Evolutionary conservation across 176 grass and related monocot species (phyloP).

Genomic region (Oryza glumipatula): DNA sequence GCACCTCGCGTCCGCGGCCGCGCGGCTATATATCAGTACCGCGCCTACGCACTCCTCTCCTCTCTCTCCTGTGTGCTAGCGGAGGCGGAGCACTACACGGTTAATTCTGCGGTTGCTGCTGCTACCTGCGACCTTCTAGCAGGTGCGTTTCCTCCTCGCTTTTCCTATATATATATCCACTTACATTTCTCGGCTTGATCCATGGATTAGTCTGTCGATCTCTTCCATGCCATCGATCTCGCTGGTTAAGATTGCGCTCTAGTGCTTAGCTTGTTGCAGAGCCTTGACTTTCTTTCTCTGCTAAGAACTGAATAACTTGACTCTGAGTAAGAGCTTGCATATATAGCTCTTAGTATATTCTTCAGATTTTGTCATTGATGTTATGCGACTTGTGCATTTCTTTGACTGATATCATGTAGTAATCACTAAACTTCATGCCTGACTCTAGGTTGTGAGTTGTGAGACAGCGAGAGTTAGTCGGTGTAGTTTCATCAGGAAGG

Average conservation of each 20-base stretch:
- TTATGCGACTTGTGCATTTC: not conserved
- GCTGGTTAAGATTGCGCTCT: not conserved
- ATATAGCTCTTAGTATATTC: too few species aligned
- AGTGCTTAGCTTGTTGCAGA: not conserved
- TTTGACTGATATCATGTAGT: not conserved
- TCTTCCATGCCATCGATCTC: not conserved
- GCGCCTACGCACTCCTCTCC: not conserved
- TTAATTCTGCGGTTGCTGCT: not conserved
- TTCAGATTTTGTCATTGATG: not conserved
- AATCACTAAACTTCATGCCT: not conserved
- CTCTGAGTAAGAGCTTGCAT: too few species aligned
- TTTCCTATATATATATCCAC: too few species aligned
- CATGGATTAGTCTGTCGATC: too few species aligned
- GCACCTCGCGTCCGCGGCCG: not conserved
- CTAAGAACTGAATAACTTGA: not conserved
- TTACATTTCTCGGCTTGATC: slow-evolving; percentile 21
- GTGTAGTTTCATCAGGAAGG: not conserved
- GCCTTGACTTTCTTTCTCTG: not conserved
- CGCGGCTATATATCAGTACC: slow-evolving; percentile 27
- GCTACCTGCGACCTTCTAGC: not conserved
- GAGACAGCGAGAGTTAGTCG: not conserved
- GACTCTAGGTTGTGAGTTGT: not conserved
- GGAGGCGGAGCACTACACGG: not conserved
- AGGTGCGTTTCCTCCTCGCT: not conserved
- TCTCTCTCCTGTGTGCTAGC: not conserved